Evolutionary conservation across 2,329 filamentous ascomycete species (phyloP).

Genomic region (Fusarium incarnatum): DNA sequence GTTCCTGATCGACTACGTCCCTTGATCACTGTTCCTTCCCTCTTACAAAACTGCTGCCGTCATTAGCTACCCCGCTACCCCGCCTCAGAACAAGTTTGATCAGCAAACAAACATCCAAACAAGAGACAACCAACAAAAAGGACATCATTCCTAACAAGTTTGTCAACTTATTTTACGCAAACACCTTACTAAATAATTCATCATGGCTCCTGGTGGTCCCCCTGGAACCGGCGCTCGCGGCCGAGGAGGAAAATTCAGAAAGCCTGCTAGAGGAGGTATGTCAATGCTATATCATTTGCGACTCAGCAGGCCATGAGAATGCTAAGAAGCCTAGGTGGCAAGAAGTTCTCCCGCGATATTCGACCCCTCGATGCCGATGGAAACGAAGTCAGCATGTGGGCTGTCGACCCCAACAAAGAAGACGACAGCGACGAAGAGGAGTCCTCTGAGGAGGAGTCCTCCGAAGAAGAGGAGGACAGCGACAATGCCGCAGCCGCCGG

Average conservation of each 20-base stretch:
- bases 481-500: constrained; percentile 59
- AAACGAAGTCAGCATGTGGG: constrained; percentile 90
- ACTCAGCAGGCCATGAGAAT: neutral
- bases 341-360: constrained; percentile 93
- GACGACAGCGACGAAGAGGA: constrained; percentile 66
- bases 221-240: constrained; percentile 71
- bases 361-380: constrained; percentile 90
- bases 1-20: constrained; percentile 24
- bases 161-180: neutral
- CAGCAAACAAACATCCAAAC: constrained; percentile 33
- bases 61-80: constrained; percentile 55
- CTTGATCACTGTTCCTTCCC: constrained; percentile 1
- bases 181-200: constrained; percentile 34
- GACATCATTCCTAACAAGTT: neutral
- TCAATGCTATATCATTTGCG: constrained; percentile 6
- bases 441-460: constrained; percentile 64
- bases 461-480: constrained; percentile 64
- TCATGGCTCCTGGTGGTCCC: constrained; percentile 59
- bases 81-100: constrained; percentile 46
- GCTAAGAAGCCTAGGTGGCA: constrained; percentile 73
- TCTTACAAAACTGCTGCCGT: constrained; percentile 24
- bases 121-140: constrained; percentile 13
- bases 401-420: constrained; percentile 64
- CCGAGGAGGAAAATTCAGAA: constrained; percentile 93
- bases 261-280: constrained; percentile 90